Percentiles rank a stretch among this genome's conserved stretches.
Conservation (phyloP, 768 basidiomycete genomes). For the Pleurotus tuber-regium region DNA sequence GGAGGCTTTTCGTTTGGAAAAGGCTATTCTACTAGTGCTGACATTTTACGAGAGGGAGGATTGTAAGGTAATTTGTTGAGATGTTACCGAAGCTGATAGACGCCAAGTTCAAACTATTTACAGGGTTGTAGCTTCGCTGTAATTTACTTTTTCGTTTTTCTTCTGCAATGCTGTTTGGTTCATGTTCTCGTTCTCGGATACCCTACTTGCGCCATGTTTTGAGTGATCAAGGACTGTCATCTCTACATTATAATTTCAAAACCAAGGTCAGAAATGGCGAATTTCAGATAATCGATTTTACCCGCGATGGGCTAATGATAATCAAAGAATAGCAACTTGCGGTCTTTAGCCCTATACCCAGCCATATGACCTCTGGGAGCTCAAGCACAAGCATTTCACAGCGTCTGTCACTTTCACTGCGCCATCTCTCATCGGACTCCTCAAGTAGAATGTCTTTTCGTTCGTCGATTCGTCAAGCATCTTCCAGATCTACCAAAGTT, state of each 20-base stretch:
- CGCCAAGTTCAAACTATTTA: conserved; percentile 13
- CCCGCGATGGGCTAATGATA: conserved; percentile 15
- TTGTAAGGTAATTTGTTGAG: conserved; percentile 25
- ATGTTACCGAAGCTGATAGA: conserved; percentile 7
- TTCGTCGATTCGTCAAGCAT: conserved; percentile 36
- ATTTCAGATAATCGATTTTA: conserved; percentile 3
- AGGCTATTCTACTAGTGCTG: conserved; percentile 23
- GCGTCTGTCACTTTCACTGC: conserved; percentile 64
- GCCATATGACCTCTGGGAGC: conserved; percentile 30
- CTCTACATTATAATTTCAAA: conserved; percentile 5
- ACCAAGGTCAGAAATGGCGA: conserved; percentile 18
- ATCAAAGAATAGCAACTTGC: conserved; percentile 23
- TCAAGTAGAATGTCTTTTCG: conserved; percentile 49
- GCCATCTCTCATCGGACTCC: conserved; percentile 47
- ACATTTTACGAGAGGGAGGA: conserved; percentile 44
- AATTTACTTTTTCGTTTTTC: neutral
- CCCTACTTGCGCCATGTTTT: neutral
- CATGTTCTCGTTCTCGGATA: neutral
- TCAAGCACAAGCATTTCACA: conserved; percentile 36
- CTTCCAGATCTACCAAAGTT: conserved; percentile 14
- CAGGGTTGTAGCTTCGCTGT: no score
- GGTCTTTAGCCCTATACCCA: conserved; percentile 26
- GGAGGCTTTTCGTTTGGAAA: conserved; percentile 62
- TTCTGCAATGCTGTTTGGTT: neutral
- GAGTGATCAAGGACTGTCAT: neutral